Percentiles rank a stretch among this genome's conserved stretches.
phyloP scores from a whole-genome alignment of 768 basidiomycete species.

The Mycena olivaceomarginata region DNA sequence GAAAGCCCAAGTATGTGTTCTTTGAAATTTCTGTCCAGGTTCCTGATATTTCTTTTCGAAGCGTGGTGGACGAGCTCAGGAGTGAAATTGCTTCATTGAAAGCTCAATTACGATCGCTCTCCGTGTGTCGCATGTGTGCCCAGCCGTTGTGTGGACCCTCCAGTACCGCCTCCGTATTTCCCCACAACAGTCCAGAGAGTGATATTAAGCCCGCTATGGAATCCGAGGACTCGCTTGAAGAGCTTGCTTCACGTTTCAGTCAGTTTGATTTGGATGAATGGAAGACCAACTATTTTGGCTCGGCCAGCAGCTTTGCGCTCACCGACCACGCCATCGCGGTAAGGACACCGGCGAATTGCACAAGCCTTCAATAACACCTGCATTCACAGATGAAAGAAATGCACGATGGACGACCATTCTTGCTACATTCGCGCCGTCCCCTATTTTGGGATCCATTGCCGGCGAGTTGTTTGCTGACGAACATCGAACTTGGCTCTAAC shows the following conservation, averaged over 20 bases:
- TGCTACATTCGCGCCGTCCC: constrained; percentile 19
- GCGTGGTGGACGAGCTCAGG: constrained; percentile 4
- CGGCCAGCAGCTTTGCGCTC: constrained; percentile 64
- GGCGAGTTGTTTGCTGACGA: constrained; percentile 8
- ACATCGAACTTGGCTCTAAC: too few relatives aligned
- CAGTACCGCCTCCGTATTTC: too few relatives aligned
- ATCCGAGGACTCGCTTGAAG: neutral
- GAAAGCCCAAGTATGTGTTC: neutral
- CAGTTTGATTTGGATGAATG: neutral
- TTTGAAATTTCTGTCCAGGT: neutral
- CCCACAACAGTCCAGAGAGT: too few relatives aligned
- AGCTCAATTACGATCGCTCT: constrained; percentile 13
- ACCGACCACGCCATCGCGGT: constrained; percentile 62
- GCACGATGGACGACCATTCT: constrained; percentile 4
- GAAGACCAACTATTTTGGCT: constrained; percentile 58
- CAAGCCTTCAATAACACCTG: constrained; percentile 31
- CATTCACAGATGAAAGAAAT: constrained; percentile 19
- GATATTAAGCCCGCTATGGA: too few relatives aligned
- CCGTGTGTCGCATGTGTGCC: constrained; percentile 4
- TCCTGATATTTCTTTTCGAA: neutral
- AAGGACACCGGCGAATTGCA: constrained; percentile 49
- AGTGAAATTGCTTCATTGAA: constrained; percentile 3
- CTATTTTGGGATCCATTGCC: constrained; percentile 43
- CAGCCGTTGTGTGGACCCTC: neutral
- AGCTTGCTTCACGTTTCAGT: neutral